These are phyloP conservation scores for Aureobasidium mangrovei DNA, from an alignment of 2,329 filamentous ascomycete species.

Conservation along the genomic window DNA sequence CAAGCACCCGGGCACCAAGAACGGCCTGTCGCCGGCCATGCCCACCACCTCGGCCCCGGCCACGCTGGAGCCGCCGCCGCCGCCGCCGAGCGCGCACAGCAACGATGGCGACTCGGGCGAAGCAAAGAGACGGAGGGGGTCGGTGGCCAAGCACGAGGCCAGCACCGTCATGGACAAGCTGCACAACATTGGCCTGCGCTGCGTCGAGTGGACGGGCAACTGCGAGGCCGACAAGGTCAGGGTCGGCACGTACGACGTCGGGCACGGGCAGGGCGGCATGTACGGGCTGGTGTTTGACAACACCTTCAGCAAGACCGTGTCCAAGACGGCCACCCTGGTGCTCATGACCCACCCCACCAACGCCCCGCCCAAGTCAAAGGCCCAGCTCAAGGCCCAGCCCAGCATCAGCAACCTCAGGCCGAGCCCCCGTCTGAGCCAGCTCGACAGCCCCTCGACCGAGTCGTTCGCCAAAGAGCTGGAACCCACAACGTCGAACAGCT, in stretches of 20 bases:
- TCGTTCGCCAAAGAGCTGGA: constrained; percentile 2
- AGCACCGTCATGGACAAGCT: constrained; percentile 61
- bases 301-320: constrained; percentile 91
- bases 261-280: constrained; percentile 69
- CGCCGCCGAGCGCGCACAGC: constrained; percentile 40
- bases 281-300: constrained; percentile 98
- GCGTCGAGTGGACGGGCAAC: constrained; percentile 75
- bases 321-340: constrained; percentile 91
- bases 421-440: constrained; percentile 35
- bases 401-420: constrained; percentile 31
- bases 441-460: constrained; percentile 13
- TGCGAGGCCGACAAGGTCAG: constrained; percentile 95
- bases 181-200: constrained; percentile 52
- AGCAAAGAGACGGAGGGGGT: constrained; percentile 24
- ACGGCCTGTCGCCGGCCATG: constrained; percentile 36
- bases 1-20: constrained; percentile 78
- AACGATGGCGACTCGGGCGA: constrained; percentile 49
- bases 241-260: constrained; percentile 79
- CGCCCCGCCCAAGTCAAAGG: constrained; percentile 63
- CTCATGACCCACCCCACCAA: constrained; percentile 87
- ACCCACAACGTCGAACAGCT: background rate
- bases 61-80: constrained; percentile 32
- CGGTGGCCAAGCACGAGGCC: constrained; percentile 35
- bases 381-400: constrained; percentile 54
- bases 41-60: constrained; percentile 30